Percentiles rank a stretch among this genome's conserved stretches.
phyloP scores from a whole-genome alignment of 805 yeast species.

The Kazachstania kunashirensis region DNA sequence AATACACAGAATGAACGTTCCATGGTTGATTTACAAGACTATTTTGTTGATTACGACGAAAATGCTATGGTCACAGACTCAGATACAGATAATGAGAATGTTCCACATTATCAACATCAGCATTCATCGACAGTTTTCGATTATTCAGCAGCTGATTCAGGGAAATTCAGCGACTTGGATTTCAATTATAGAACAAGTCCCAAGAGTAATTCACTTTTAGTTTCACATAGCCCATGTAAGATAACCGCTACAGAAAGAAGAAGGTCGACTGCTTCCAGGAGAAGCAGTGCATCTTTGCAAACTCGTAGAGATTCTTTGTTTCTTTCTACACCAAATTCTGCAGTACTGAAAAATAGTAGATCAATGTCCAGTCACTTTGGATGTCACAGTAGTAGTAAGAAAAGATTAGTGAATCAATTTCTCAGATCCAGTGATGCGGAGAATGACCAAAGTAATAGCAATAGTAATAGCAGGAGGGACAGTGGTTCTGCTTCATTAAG shows the following conservation, averaged over 20 bases:
- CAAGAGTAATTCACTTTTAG: neutral
- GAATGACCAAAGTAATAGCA: too few relatives aligned
- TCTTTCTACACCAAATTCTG: neutral
- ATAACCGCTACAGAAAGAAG: neutral
- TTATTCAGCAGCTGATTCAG: slow-evolving; percentile 7
- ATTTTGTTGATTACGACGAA: neutral
- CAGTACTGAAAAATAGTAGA: slow-evolving; percentile 2
- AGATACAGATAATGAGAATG: neutral
- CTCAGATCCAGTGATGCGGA: slow-evolving; percentile 2
- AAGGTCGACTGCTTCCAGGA: neutral
- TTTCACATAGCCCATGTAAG: neutral
- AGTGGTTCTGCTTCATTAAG: neutral
- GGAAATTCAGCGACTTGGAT: slow-evolving; percentile 10
- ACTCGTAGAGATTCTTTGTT: neutral
- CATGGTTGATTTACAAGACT: neutral
- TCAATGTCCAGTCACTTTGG: slow-evolving; percentile 2
- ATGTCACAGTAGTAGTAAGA: neutral
- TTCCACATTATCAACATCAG: neutral
- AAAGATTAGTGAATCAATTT: slow-evolving; percentile 7
- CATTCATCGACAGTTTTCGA: neutral
- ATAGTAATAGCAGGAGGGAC: neutral
- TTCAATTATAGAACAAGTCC: slow-evolving; percentile 1
- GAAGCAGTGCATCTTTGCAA: neutral
- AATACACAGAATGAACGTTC: neutral
- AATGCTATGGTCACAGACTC: slow-evolving; percentile 1